Evolutionary conservation across 306 rosid species (phyloP).

Genomic region (Vicia faba): DNA sequence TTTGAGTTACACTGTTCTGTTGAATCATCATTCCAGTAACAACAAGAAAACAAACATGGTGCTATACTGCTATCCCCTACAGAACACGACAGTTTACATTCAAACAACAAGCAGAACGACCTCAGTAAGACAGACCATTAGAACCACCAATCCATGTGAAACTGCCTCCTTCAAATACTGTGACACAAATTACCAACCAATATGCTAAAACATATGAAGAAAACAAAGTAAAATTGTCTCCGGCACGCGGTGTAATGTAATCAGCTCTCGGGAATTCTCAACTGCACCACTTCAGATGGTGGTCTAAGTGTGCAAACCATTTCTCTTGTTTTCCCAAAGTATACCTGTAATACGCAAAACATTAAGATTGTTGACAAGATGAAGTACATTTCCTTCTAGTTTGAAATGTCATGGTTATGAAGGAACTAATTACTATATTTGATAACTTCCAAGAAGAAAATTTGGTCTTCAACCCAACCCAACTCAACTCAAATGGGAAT

Average conservation of each 20-base stretch:
- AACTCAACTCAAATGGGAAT: conserved; percentile 26
- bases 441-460: not conserved
- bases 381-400: not conserved
- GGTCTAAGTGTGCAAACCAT: conserved; percentile 98
- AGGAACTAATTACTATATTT: conserved; percentile 22
- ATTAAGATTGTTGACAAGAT: conserved; percentile 1
- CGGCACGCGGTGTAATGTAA: conserved; percentile 8
- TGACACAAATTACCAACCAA: conserved; percentile 32
- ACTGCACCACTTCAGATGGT: conserved; percentile 73
- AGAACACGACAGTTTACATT: conserved; percentile 34
- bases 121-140: conserved; percentile 13
- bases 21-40: conserved; percentile 28
- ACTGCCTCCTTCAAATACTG: conserved; percentile 31
- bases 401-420: conserved; percentile 15
- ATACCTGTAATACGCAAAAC: conserved; percentile 58
- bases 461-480: not conserved
- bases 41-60: conserved; percentile 33
- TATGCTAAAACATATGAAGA: conserved; percentile 32
- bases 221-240: conserved; percentile 22
- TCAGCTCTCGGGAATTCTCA: conserved; percentile 78
- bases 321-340: conserved; percentile 97
- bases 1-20: conserved; percentile 7
- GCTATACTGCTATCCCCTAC: conserved; percentile 19
- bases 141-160: conserved; percentile 31
- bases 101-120: conserved; percentile 38